Percentiles rank a stretch among this genome's conserved stretches.
phyloP scores from a whole-genome alignment of 2,329 filamentous ascomycete species.

The Neonectria neomacrospora region DNA sequence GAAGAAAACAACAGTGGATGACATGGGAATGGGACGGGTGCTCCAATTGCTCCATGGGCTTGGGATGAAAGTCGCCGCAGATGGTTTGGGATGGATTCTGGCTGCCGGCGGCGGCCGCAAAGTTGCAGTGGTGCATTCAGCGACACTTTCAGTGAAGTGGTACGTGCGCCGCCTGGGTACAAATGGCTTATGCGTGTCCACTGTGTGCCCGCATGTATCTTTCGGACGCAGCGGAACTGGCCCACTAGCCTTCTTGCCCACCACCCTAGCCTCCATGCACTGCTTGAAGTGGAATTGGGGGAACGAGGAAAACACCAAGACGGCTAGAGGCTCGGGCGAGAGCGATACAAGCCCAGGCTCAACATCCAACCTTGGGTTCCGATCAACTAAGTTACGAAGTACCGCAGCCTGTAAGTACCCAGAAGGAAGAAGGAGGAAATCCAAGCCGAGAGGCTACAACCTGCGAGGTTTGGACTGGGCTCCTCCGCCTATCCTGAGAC shows the following conservation, averaged over 20 bases:
- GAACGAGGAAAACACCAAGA: slow-evolving; percentile 5
- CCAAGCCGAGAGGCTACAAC: background rate
- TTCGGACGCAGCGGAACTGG: background rate
- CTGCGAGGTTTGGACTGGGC: background rate
- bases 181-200: background rate
- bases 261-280: background rate
- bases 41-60: slow-evolving; percentile 4
- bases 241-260: slow-evolving; percentile 6
- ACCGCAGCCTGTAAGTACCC: background rate
- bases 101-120: slow-evolving; percentile 10
- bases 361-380: no score
- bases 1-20: slow-evolving; percentile 17
- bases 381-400: no score
- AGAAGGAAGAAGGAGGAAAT: background rate
- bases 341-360: slow-evolving; percentile 15
- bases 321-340: slow-evolving; percentile 11
- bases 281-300: slow-evolving; percentile 18
- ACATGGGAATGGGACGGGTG: slow-evolving; percentile 18
- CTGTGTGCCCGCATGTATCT: background rate
- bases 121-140: slow-evolving; percentile 1
- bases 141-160: background rate
- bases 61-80: background rate
- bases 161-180: slow-evolving; percentile 5
- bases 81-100: slow-evolving; percentile 9
- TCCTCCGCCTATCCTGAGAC: background rate